Evolutionary conservation across 1,139 yeast species (phyloP).

Genomic region (Geotrichum macrosporum): DNA sequence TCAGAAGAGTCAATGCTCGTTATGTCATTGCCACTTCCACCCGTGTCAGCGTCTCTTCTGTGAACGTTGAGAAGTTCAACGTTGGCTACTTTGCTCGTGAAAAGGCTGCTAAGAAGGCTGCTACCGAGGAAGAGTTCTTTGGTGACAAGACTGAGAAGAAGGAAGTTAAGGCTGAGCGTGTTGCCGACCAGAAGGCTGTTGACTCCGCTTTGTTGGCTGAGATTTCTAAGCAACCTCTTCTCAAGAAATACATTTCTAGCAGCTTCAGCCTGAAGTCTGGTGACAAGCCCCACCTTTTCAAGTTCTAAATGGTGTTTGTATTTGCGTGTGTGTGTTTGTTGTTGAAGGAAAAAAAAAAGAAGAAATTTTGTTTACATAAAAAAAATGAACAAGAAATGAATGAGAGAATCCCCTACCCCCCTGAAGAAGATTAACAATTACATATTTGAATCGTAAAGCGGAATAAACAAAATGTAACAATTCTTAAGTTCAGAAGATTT

Average conservation of each 20-base stretch:
- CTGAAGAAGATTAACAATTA: too few relatives aligned
- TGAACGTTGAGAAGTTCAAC: constrained; percentile 88
- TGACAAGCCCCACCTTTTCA: constrained; percentile 98
- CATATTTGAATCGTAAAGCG: too few relatives aligned
- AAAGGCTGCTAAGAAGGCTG: constrained; percentile 70
- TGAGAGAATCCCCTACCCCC: constrained; percentile 14
- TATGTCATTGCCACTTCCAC: constrained; percentile 99
- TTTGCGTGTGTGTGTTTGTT: constrained; percentile 13
- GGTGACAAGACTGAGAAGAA: constrained; percentile 81
- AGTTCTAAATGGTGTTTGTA: constrained; percentile 58
- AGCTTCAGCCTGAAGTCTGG: constrained; percentile 98
- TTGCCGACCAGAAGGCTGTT: constrained; percentile 95
- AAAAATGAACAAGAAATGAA: too few relatives aligned
- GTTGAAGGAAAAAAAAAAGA: constrained; percentile 12
- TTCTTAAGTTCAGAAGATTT: too few relatives aligned
- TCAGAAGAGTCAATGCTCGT: constrained; percentile 98
- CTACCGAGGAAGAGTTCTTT: constrained; percentile 95
- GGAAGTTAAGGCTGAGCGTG: constrained; percentile 89
- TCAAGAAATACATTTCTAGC: constrained; percentile 95
- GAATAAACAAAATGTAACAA: too few relatives aligned
- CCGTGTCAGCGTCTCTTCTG: constrained; percentile 71
- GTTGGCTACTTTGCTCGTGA: constrained; percentile 98
- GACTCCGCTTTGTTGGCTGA: constrained; percentile 91
- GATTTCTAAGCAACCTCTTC: constrained; percentile 96
- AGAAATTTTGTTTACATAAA: too few relatives aligned